Conservation (phyloP, 2,329 filamentous ascomycete species). For the Leptographium galeiforme region DNA sequence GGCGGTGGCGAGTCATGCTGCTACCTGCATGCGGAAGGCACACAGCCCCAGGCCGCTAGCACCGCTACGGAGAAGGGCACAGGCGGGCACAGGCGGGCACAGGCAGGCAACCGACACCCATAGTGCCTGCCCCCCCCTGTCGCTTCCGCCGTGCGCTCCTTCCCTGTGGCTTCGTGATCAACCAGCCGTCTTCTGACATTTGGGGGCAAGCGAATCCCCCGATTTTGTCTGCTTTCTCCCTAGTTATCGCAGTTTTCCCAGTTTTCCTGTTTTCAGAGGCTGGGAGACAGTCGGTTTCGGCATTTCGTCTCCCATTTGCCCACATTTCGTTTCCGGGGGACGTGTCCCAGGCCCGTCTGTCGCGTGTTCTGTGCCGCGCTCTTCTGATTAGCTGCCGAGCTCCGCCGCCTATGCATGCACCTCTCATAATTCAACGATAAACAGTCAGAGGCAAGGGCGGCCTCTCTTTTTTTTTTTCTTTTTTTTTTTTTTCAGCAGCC, state of each 20-base stretch:
- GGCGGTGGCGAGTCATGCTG: neutral
- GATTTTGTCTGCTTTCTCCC: neutral
- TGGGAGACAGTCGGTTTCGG: neutral
- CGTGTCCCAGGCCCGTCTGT: neutral
- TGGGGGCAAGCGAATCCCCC: no score
- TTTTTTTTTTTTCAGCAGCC: neutral
- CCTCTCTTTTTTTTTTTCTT: neutral
- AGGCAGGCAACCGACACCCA: no score
- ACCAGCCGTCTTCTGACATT: neutral
- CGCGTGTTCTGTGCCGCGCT: neutral
- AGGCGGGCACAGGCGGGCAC: neutral
- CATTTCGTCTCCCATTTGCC: neutral
- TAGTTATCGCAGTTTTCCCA: no score
- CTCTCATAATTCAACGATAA: neutral
- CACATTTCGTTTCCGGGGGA: neutral
- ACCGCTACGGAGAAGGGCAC: neutral
- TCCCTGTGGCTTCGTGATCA: neutral
- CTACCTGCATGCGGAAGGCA: neutral
- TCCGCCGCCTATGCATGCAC: neutral
- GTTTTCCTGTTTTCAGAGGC: neutral
- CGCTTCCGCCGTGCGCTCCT: neutral
- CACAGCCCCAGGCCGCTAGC: neutral
- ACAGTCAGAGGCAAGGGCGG: conserved; percentile 1
- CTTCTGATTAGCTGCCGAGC: neutral
- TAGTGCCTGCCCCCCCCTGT: neutral